These are phyloP conservation scores for Euphorbia corollata DNA, from an alignment of 441 rosid genomes.

Conservation along the genomic window DNA sequence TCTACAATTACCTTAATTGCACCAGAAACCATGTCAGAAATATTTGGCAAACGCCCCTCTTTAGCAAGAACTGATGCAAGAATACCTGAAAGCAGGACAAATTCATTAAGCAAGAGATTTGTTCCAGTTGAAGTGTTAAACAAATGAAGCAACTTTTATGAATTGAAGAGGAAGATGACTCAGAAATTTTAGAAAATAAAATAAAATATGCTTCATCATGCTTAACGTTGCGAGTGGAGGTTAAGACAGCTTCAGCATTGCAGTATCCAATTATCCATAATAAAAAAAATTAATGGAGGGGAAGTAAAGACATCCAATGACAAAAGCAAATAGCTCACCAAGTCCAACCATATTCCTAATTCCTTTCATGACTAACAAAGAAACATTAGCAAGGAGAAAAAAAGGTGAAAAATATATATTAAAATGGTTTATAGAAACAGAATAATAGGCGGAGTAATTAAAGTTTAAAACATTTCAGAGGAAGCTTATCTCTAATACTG, in stretches of 20 bases:
- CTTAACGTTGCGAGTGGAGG: background rate
- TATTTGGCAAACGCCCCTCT: conserved; percentile 49
- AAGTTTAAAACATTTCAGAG: too few species aligned
- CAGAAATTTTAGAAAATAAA: background rate
- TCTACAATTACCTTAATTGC: conserved; percentile 54
- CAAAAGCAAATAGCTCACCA: background rate
- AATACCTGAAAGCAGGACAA: conserved; percentile 40
- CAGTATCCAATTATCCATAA: too few species aligned
- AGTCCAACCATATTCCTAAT: background rate
- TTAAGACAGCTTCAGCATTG: background rate
- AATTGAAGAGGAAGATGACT: background rate
- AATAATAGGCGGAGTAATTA: background rate
- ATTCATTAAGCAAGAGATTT: background rate
- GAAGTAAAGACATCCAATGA: background rate
- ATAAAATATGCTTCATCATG: too few species aligned
- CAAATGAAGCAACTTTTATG: background rate
- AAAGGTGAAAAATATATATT: too few species aligned
- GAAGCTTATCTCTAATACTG: too few species aligned
- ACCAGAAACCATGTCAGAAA: conserved; percentile 57
- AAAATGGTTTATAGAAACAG: background rate
- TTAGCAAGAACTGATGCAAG: conserved; percentile 79
- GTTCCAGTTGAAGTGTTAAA: background rate
- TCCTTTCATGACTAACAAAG: background rate
- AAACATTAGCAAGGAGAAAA: too few species aligned
- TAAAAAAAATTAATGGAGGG: too few species aligned